These are phyloP conservation scores for Lithospermum erythrorhizon DNA, from an alignment of 257 asterid genomes.

Conservation along the genomic window DNA sequence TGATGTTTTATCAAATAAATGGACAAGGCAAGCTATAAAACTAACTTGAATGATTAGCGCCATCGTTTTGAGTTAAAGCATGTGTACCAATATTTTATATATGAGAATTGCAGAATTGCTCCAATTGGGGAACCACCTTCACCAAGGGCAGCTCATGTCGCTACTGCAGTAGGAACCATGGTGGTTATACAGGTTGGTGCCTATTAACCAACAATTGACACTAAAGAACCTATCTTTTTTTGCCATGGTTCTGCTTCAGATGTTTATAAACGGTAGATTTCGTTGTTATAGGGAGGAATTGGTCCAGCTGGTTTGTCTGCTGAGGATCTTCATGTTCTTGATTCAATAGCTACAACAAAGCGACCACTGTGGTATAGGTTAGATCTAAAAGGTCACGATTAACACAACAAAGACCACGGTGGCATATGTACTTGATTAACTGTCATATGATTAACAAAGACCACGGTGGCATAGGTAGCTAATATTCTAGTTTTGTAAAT, in stretches of 20 bases:
- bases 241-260: constrained; percentile 5
- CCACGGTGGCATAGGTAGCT: too few species aligned
- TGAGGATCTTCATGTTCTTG: constrained; percentile 98
- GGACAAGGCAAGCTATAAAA: constrained; percentile 65
- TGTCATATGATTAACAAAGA: not conserved
- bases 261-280: constrained; percentile 9
- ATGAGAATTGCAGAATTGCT: constrained; percentile 47
- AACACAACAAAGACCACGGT: too few species aligned
- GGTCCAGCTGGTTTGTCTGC: constrained; percentile 99
- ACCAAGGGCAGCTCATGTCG: constrained; percentile 99
- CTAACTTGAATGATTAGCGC: not conserved
- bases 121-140: constrained; percentile 99
- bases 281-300: constrained; percentile 78
- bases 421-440: too few species aligned
- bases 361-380: constrained; percentile 99
- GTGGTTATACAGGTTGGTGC: constrained; percentile 91
- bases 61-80: constrained; percentile 6
- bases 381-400: constrained; percentile 5
- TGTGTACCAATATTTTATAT: constrained; percentile 7
- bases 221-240: constrained; percentile 6
- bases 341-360: constrained; percentile 91
- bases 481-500: not conserved
- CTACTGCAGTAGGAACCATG: constrained; percentile 99
- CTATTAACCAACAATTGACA: constrained; percentile 1
- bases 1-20: constrained; percentile 80